Conservation (phyloP, 768 basidiomycete species). For the Russula abietina region DNA sequence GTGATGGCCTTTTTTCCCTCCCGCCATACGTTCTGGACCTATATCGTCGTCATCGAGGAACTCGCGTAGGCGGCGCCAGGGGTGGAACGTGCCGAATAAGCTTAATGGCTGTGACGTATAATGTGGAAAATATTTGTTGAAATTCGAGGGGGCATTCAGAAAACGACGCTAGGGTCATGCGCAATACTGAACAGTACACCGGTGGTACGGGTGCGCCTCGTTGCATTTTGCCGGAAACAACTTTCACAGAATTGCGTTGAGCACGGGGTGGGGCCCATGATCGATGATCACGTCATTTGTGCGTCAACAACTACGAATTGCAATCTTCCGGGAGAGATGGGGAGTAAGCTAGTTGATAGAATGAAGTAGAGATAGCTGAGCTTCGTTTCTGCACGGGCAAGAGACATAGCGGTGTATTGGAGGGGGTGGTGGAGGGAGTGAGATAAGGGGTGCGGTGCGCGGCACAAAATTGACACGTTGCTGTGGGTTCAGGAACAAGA, state of each 20-base stretch:
- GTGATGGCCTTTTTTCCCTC: neutral
- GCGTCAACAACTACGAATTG: neutral
- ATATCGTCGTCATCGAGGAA: neutral
- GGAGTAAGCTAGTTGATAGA: too few species aligned
- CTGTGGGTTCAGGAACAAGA: neutral
- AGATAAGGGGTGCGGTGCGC: neutral
- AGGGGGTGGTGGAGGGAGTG: neutral
- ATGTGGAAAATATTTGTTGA: neutral
- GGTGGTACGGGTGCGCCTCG: neutral
- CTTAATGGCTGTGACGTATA: neutral
- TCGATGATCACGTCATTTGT: slow-evolving; percentile 8
- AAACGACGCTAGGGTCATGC: neutral
- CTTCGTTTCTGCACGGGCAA: too few species aligned
- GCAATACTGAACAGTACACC: neutral
- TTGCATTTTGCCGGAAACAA: too few species aligned
- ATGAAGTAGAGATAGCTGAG: neutral
- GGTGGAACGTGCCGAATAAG: slow-evolving; percentile 1
- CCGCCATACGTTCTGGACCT: neutral
- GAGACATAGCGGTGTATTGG: neutral
- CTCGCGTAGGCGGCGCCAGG: neutral
- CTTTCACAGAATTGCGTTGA: neutral
- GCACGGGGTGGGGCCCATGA: neutral
- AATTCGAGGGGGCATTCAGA: neutral
- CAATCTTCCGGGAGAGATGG: neutral
- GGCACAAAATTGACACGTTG: neutral